Evolutionary conservation across 2,329 filamentous ascomycete genomes (phyloP).

Genomic region (Fusarium veterinarium): DNA sequence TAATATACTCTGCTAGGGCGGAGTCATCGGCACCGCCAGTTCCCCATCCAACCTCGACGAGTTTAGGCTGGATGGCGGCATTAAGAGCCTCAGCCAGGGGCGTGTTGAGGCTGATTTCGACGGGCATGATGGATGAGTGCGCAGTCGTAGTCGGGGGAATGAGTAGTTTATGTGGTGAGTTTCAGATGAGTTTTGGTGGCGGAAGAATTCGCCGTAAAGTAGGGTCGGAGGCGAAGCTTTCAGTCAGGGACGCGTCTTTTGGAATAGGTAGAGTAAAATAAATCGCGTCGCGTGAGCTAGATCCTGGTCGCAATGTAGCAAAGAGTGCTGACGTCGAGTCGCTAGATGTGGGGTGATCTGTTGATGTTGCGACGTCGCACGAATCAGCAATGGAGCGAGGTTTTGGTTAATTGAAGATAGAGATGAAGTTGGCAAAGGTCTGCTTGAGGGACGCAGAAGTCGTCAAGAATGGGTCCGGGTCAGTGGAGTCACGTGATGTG

Average conservation of each 20-base stretch:
- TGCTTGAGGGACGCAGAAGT: conserved; percentile 43
- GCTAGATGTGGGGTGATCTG: conserved; percentile 24
- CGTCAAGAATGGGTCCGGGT: conserved; percentile 46
- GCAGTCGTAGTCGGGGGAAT: conserved; percentile 13
- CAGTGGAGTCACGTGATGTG: conserved; percentile 43
- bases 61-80: conserved; percentile 85
- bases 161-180: conserved; percentile 5
- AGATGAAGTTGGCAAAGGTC: conserved; percentile 44
- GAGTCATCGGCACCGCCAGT: conserved; percentile 81
- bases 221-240: conserved; percentile 31
- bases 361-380: conserved; percentile 32
- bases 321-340: conserved; percentile 12
- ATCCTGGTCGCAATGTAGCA: conserved; percentile 33
- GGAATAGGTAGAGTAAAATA: conserved; percentile 10
- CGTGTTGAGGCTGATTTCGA: conserved; percentile 81
- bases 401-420: conserved; percentile 39
- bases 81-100: conserved; percentile 88
- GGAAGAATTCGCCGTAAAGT: conserved; percentile 37
- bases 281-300: conserved; percentile 43
- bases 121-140: conserved; percentile 70
- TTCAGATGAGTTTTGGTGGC: conserved; percentile 29
- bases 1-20: conserved; percentile 93
- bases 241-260: conserved; percentile 41
- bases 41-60: conserved; percentile 93
- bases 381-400: conserved; percentile 33